Evolutionary conservation across 2,329 filamentous ascomycete genomes (phyloP).

Genomic region (Paramyrothecium roridum): DNA sequence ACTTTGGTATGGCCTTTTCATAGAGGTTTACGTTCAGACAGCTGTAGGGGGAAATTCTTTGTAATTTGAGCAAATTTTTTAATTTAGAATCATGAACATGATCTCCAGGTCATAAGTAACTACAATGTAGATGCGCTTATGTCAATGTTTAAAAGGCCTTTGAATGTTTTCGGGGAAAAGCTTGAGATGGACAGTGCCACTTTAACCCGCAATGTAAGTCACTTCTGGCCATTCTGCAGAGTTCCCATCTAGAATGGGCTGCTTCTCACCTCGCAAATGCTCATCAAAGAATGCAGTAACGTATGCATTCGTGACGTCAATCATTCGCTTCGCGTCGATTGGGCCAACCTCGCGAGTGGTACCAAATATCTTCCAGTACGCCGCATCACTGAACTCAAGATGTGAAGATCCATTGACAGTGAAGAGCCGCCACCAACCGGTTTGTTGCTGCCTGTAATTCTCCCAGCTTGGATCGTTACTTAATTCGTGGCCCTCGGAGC

Average conservation of each 20-base stretch:
- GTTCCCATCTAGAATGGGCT: conserved; percentile 4
- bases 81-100: too few relatives aligned
- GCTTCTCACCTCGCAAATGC: not conserved
- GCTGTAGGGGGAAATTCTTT: too few relatives aligned
- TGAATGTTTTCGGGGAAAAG: too few relatives aligned
- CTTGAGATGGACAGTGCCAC: too few relatives aligned
- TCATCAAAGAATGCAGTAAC: conserved; percentile 9
- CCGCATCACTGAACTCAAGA: conserved; percentile 7
- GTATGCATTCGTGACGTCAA: conserved; percentile 4
- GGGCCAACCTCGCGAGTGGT: conserved; percentile 1
- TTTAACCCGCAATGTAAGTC: not conserved
- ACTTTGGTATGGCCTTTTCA: too few relatives aligned
- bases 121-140: too few relatives aligned
- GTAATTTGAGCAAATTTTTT: too few relatives aligned
- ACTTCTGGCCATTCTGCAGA: conserved; percentile 6
- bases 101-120: too few relatives aligned
- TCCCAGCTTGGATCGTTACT: conserved; percentile 7
- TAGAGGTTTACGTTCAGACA: too few relatives aligned
- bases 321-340: conserved; percentile 9
- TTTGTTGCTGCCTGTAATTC: conserved; percentile 5
- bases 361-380: conserved; percentile 9
- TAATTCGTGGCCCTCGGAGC: conserved; percentile 13
- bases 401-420: conserved; percentile 7
- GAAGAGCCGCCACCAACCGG: conserved; percentile 7
- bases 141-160: too few relatives aligned